Base-by-base conservation (phyloP, 352 stramenopile species). In the Halophytophthora batemanensis region DNA sequence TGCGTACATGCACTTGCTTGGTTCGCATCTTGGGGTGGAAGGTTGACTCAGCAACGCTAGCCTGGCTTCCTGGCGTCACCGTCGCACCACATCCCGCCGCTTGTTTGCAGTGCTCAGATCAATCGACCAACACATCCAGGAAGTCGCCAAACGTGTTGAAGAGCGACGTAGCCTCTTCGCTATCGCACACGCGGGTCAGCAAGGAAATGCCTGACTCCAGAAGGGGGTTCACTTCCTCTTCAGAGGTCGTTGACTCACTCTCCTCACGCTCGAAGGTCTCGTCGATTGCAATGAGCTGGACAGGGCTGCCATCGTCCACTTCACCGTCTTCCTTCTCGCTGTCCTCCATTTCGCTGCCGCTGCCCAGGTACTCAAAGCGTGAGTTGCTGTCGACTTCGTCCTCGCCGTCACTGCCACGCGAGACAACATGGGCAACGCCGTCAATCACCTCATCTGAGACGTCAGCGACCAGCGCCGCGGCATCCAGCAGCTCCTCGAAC, bases 101-200 rank as follows among this genome's bases (percentile, higher is more conserved):
- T 31, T 31, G 8, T 8, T 8, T 8, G n/a, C 25, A 8, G 17
- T 5, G 19, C 13, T 69, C 65, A 86, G 17, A n/a, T n/a, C n/a
- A n/a, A n/a, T 85, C 65, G 25, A 87, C 64, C 15, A 90, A 55
- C 15, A 84, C 68, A 28, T 90, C 79, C 19, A 90, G 38, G 40
- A 90, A 84, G 53, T 88, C 66, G 21, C 74, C 77, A 31, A 90
- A 82, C 2, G 74, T 72, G 56, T 87, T 87, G 37, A 90, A 78
- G 21, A 90, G 59, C 37, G 73, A 77, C 36, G 72, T 58, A 14
- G 77, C 66, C 45, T 86, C 72, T 33, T 87, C 50, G 34, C 73
- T 88, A 39, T 87, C 74, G 33, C 75, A 84, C 12, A 86, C 62
- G 39, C 63, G 64, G 14, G 67, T 61, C 33, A 90, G 50, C 21